Conservation (phyloP, 805 yeast genomes). For the Yamadazyma sp. region DNA sequence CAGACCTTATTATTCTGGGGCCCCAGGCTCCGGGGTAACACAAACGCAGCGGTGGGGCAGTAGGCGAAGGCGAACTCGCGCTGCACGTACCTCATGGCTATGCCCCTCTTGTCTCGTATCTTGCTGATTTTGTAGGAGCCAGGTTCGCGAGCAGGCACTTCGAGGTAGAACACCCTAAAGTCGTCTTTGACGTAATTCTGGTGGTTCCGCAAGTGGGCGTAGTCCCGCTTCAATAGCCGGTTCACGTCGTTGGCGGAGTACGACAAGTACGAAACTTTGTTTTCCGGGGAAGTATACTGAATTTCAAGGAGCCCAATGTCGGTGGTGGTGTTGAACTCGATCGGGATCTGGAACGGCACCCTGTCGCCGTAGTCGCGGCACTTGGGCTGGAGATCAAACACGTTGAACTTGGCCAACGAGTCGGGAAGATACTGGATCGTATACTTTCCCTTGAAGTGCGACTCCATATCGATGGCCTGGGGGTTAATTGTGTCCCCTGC, state of each 20-base stretch:
- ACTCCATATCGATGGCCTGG: slow-evolving; percentile 43
- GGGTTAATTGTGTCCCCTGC: slow-evolving; percentile 47
- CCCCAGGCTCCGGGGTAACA: slow-evolving; percentile 33
- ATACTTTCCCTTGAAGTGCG: slow-evolving; percentile 82
- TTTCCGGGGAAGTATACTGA: slow-evolving; percentile 56
- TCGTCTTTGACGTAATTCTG: slow-evolving; percentile 27
- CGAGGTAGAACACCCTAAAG: slow-evolving; percentile 53
- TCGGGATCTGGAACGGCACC: slow-evolving; percentile 48
- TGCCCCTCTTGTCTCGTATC: slow-evolving; percentile 64
- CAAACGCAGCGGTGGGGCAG: slow-evolving; percentile 74
- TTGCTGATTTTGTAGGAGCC: slow-evolving; percentile 75
- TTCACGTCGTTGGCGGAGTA: slow-evolving; percentile 59
- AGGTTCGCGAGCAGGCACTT: slow-evolving; percentile 62
- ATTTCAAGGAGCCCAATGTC: slow-evolving; percentile 69
- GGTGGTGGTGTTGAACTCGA: slow-evolving; percentile 76
- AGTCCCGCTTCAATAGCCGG: slow-evolving; percentile 31
- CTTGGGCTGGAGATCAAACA: slow-evolving; percentile 55
- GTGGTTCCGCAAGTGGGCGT: slow-evolving; percentile 26
- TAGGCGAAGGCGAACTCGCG: slow-evolving; percentile 65
- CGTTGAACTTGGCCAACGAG: slow-evolving; percentile 81
- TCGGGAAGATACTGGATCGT: slow-evolving; percentile 89
- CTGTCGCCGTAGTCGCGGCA: slow-evolving; percentile 40
- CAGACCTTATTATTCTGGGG: slow-evolving; percentile 50
- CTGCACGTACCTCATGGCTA: slow-evolving; percentile 58
- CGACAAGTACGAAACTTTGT: slow-evolving; percentile 46